phyloP scores from a whole-genome alignment of 441 rosid species.

The Gossypium aridum region DNA sequence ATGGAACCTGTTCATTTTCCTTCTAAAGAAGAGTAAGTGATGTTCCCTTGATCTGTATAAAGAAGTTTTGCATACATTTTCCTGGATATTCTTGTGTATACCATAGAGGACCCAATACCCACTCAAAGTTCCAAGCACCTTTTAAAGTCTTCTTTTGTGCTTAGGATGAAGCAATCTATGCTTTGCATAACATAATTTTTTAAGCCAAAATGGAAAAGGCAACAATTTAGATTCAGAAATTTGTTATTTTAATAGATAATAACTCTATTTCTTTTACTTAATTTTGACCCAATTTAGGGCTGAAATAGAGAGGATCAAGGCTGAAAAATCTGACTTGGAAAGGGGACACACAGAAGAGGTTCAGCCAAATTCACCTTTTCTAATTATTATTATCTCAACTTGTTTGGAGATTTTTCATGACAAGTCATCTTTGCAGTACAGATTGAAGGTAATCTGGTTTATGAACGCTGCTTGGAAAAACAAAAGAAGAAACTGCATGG shows the following conservation, averaged over 20 bases:
- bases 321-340: slow-evolving; percentile 54
- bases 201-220: neutral
- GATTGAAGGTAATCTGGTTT: slow-evolving; percentile 57
- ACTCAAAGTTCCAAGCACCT: neutral
- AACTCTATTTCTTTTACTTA: slow-evolving; percentile 7
- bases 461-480: slow-evolving; percentile 53
- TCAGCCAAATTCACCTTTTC: slow-evolving; percentile 7
- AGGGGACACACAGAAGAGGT: slow-evolving; percentile 73
- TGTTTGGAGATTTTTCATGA: slow-evolving; percentile 11
- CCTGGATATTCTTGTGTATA: slow-evolving; percentile 6
- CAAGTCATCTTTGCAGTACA: slow-evolving; percentile 22
- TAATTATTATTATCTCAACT: slow-evolving; percentile 8
- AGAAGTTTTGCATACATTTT: slow-evolving; percentile 1
- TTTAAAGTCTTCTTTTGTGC: neutral
- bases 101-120: neutral
- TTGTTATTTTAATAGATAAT: neutral
- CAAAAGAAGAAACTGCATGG: slow-evolving; percentile 58
- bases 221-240: neutral
- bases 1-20: slow-evolving; percentile 66
- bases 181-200: neutral
- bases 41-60: slow-evolving; percentile 15
- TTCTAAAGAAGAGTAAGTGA: slow-evolving; percentile 77
- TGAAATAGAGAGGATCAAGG: slow-evolving; percentile 72
- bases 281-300: slow-evolving; percentile 35
- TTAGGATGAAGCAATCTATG: neutral